Evolutionary conservation across 495 filamentous ascomycete species (phyloP).

Genomic region (Penicillium coprophilum): DNA sequence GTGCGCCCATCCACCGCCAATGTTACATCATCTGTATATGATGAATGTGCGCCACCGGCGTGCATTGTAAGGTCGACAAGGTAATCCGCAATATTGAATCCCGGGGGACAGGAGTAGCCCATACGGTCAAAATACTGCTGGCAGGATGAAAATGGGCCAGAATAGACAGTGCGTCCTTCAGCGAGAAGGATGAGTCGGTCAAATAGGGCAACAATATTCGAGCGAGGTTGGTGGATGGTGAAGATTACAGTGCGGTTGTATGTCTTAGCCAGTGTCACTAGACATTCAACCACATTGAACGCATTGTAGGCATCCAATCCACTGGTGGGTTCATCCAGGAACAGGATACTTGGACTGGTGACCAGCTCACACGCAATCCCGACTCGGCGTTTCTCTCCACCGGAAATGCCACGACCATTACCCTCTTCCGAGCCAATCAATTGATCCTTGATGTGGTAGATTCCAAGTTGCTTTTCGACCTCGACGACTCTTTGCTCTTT

Average conservation of each 20-base stretch:
- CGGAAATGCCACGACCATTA: constrained; percentile 90
- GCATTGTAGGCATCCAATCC: constrained; percentile 95
- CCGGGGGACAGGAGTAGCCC: constrained; percentile 88
- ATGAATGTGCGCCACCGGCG: constrained; percentile 58
- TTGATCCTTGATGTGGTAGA: constrained; percentile 87
- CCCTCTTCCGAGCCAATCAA: constrained; percentile 98
- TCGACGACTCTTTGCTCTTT: constrained; percentile 90
- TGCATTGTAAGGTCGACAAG: constrained; percentile 98
- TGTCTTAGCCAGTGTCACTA: constrained; percentile 90
- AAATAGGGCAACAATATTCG: constrained; percentile 99
- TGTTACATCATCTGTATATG: constrained; percentile 58
- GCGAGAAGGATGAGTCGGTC: constrained; percentile 90
- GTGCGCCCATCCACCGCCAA: constrained; percentile 39
- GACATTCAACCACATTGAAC: constrained; percentile 94
- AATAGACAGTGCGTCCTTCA: constrained; percentile 87
- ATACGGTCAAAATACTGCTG: constrained; percentile 90
- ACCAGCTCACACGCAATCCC: constrained; percentile 97
- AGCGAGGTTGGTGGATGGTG: constrained; percentile 98
- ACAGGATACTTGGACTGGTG: constrained; percentile 94
- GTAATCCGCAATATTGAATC: constrained; percentile 98
- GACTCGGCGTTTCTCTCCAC: constrained; percentile 93
- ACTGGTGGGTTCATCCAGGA: constrained; percentile 95
- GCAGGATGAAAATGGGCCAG: constrained; percentile 83
- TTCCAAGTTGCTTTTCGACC: constrained; percentile 93
- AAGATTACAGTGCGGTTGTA: constrained; percentile 97